Conservation (phyloP, 257 asterid genomes). For the Lantana camara region DNA sequence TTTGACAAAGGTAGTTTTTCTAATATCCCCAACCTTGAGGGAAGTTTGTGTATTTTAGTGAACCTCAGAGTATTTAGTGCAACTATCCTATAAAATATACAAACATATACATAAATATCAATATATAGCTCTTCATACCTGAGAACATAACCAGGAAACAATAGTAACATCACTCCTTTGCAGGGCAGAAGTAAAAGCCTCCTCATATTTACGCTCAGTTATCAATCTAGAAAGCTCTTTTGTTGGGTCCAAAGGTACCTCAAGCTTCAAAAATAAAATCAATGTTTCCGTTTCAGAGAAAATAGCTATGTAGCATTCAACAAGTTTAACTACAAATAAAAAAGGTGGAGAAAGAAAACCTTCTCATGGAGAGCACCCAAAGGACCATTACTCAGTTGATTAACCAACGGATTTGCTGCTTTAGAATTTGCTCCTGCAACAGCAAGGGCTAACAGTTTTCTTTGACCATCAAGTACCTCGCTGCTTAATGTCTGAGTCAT, state of each 20-base stretch:
- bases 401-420: constrained; percentile 51
- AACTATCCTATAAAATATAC: too few relatives aligned
- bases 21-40: too few relatives aligned
- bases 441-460: constrained; percentile 68
- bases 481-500: constrained; percentile 69
- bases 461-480: constrained; percentile 79
- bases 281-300: constrained; percentile 5
- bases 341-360: constrained; percentile 38
- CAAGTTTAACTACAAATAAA: not conserved
- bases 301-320: not conserved
- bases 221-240: constrained; percentile 70
- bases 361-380: constrained; percentile 65
- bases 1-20: too few relatives aligned
- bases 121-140: too few relatives aligned
- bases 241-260: constrained; percentile 80
- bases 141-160: constrained; percentile 84
- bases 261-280: constrained; percentile 45
- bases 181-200: constrained; percentile 75
- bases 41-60: too few relatives aligned
- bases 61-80: too few relatives aligned
- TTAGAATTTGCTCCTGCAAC: constrained; percentile 63
- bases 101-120: too few relatives aligned
- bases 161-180: constrained; percentile 75
- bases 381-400: constrained; percentile 76
- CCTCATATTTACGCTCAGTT: constrained; percentile 71